Evolutionary conservation across 768 basidiomycete genomes (phyloP).

Genomic region (Russula dissimulans): DNA sequence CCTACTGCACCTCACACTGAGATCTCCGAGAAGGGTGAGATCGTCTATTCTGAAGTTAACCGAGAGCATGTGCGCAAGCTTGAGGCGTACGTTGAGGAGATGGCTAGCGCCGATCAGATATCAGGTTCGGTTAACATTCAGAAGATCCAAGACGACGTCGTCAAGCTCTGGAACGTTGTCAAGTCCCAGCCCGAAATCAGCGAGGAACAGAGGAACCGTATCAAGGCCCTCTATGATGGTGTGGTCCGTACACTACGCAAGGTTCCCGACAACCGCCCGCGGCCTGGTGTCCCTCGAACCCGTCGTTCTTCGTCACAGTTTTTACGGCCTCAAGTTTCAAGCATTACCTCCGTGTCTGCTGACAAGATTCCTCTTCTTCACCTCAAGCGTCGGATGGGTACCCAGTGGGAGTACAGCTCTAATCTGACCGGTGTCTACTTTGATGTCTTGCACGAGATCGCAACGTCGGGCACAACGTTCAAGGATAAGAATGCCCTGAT

Average conservation of each 20-base stretch:
- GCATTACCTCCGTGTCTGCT: conserved; percentile 61
- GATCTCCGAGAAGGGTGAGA: conserved; percentile 88
- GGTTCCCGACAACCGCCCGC: conserved; percentile 52
- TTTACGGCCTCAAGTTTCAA: conserved; percentile 82
- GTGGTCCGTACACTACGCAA: conserved; percentile 90
- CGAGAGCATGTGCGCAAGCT: conserved; percentile 95
- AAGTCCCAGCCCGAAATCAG: conserved; percentile 96
- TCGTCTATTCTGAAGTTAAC: conserved; percentile 89
- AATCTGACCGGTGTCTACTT: conserved; percentile 94
- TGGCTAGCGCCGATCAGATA: conserved; percentile 91
- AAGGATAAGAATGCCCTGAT: conserved; percentile 98
- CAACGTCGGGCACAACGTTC: conserved; percentile 96
- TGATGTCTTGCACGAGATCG: conserved; percentile 96
- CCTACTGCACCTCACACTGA: conserved; percentile 96
- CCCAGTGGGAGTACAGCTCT: conserved; percentile 93
- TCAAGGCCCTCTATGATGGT: conserved; percentile 92
- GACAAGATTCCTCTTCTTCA: conserved; percentile 93
- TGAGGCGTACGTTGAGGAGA: conserved; percentile 96
- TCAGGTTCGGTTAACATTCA: conserved; percentile 82
- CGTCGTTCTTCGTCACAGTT: conserved; percentile 95
- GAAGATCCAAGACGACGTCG: conserved; percentile 95
- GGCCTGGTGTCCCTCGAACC: conserved; percentile 42
- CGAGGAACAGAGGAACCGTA: conserved; percentile 91
- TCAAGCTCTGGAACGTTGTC: conserved; percentile 95
- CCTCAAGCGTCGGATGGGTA: conserved; percentile 92